Conservation (phyloP, 805 yeast species). For the Kodamaea neixiangensis region DNA sequence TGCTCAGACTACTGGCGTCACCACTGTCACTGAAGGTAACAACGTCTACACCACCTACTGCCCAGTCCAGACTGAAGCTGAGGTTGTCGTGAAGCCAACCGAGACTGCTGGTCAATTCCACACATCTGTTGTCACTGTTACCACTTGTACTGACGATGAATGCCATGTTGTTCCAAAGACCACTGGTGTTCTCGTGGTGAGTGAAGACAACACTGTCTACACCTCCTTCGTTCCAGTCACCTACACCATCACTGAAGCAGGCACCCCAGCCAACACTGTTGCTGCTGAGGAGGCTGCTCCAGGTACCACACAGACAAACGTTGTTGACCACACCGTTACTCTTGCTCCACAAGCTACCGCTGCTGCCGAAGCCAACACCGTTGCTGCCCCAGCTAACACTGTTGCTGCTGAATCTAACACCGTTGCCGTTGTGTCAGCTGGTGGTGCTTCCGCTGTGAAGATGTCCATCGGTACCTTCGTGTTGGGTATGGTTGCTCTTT, state of each 20-base stretch:
- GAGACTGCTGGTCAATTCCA: slow-evolving; percentile 8
- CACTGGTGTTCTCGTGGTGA: slow-evolving; percentile 25
- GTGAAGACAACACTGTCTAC: slow-evolving; percentile 30
- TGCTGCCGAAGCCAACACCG: neutral
- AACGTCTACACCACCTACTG: slow-evolving; percentile 41
- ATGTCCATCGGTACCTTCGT: slow-evolving; percentile 10
- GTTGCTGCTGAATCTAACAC: slow-evolving; percentile 3
- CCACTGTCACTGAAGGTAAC: slow-evolving; percentile 35
- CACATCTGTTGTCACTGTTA: slow-evolving; percentile 38
- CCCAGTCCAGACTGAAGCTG: slow-evolving; percentile 23
- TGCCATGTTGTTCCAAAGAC: slow-evolving; percentile 21
- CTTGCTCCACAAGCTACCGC: neutral
- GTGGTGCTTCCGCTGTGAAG: slow-evolving; percentile 10
- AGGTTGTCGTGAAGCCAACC: slow-evolving; percentile 24
- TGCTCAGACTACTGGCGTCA: slow-evolving; percentile 23
- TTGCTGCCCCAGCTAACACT: neutral
- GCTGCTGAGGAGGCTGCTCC: slow-evolving; percentile 7
- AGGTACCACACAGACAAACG: slow-evolving; percentile 9
- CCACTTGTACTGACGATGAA: slow-evolving; percentile 34
- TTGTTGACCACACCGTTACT: neutral
- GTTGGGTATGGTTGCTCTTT: slow-evolving; percentile 10
- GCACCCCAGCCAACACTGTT: slow-evolving; percentile 16
- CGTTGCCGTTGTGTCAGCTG: slow-evolving; percentile 1
- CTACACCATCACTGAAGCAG: slow-evolving; percentile 9
- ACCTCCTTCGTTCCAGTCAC: slow-evolving; percentile 36